phyloP scores from a whole-genome alignment of 331 rosid species.

The Arachis monticola region DNA sequence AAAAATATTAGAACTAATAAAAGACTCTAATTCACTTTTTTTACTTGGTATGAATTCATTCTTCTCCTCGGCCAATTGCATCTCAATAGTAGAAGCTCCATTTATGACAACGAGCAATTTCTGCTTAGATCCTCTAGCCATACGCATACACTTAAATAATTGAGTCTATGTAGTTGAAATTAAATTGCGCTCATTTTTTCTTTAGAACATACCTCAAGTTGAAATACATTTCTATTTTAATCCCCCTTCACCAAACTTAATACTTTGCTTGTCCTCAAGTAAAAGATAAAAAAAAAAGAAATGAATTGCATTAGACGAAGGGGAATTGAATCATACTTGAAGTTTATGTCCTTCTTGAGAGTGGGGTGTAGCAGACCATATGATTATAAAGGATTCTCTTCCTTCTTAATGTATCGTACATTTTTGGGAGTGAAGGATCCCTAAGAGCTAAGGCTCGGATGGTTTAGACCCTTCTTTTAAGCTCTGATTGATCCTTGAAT shows the following conservation, averaged over 20 bases:
- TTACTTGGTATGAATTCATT: not conserved
- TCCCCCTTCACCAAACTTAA: not conserved
- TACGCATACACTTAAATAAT: not conserved
- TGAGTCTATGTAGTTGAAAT: not conserved
- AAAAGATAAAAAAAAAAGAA: too few relatives aligned
- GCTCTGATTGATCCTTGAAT: too few relatives aligned
- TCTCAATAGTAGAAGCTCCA: not conserved
- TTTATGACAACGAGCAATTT: not conserved
- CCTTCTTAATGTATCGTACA: too few relatives aligned
- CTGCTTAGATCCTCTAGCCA: not conserved
- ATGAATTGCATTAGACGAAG: too few relatives aligned
- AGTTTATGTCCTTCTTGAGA: too few relatives aligned
- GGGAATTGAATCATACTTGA: too few relatives aligned
- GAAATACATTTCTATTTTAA: not conserved
- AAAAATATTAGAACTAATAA: not conserved
- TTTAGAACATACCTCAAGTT: not conserved
- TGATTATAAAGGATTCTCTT: too few relatives aligned
- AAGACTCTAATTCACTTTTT: not conserved
- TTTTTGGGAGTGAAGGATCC: too few relatives aligned
- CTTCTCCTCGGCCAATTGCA: not conserved
- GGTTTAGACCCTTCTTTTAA: too few relatives aligned
- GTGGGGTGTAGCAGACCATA: too few relatives aligned
- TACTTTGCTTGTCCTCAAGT: too few relatives aligned
- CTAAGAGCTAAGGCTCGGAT: too few relatives aligned
- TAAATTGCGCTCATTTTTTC: not conserved